A percentile compares a stretch with the other conserved stretches of the same genome.
Evolutionary conservation across 352 stramenopile genomes (phyloP).

Genomic region (Globisporangium nagaii): DNA sequence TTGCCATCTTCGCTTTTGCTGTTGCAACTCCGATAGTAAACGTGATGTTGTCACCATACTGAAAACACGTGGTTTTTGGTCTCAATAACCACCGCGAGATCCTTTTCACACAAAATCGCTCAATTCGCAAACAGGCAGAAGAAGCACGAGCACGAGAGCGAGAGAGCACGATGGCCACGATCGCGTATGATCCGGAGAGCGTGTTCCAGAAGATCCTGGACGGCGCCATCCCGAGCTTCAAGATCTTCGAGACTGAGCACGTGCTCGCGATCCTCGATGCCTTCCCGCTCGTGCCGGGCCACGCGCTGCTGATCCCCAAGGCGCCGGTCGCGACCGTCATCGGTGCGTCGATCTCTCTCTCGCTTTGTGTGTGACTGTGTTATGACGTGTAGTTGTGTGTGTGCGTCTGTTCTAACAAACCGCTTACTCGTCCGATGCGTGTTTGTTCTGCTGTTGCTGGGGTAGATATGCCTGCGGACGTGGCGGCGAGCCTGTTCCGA

Average conservation of each 20-base stretch:
- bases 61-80: too few relatives aligned
- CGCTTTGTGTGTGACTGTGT: neutral
- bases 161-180: constrained; percentile 18
- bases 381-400: too few relatives aligned
- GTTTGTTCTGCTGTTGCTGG: neutral
- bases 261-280: constrained; percentile 80
- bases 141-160: neutral
- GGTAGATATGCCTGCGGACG: constrained; percentile 61
- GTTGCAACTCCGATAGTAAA: too few relatives aligned
- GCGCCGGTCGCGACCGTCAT: constrained; percentile 59
- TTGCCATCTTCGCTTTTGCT: too few relatives aligned
- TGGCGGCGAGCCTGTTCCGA: constrained; percentile 63
- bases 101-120: too few relatives aligned
- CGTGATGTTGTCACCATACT: too few relatives aligned
- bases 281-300: constrained; percentile 60
- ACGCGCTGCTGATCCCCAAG: constrained; percentile 76
- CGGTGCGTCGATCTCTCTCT: constrained; percentile 16
- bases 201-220: constrained; percentile 84
- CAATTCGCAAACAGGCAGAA: too few relatives aligned
- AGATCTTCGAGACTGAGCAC: constrained; percentile 85
- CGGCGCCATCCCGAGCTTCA: constrained; percentile 66
- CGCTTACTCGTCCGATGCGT: neutral
- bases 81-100: too few relatives aligned
- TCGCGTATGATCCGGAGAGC: constrained; percentile 69
- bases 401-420: neutral